Evolutionary conservation across 192 early-diverging fungal species (phyloP).

Genomic region (Coemansia sp.): DNA sequence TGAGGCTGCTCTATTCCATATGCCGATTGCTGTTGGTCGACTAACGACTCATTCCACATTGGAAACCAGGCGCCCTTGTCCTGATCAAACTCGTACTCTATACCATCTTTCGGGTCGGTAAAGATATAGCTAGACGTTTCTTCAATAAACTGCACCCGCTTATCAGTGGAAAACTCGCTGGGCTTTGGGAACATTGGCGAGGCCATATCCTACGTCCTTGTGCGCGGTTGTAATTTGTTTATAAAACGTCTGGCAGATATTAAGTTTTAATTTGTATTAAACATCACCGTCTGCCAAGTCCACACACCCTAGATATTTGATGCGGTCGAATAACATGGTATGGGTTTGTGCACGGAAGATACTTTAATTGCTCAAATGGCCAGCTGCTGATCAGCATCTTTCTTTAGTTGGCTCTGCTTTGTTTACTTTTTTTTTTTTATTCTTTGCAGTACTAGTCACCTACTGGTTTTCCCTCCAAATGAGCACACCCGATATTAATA

Average conservation of each 20-base stretch:
- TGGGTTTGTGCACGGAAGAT: not conserved
- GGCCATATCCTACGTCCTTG: slow-evolving; percentile 5
- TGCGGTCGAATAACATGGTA: not conserved
- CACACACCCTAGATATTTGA: not conserved
- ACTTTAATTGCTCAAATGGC: not conserved
- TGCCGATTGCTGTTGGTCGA: slow-evolving; percentile 50
- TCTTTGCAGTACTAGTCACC: not conserved
- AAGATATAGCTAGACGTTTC: slow-evolving; percentile 77
- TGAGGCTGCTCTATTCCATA: slow-evolving; percentile 26
- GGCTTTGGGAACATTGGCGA: slow-evolving; percentile 39
- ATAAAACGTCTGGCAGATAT: not conserved
- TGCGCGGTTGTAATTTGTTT: not conserved
- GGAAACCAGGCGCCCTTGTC: slow-evolving; percentile 87
- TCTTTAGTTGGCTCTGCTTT: too few relatives aligned
- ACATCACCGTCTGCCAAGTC: not conserved
- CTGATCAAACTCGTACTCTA: slow-evolving; percentile 84
- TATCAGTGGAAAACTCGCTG: slow-evolving; percentile 56
- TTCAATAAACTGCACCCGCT: slow-evolving; percentile 62
- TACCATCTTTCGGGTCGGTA: slow-evolving; percentile 67
- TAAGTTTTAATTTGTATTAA: not conserved
- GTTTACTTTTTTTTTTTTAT: not conserved
- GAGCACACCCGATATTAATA: not conserved
- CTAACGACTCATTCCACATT: slow-evolving; percentile 57
- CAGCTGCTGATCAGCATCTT: too few relatives aligned
- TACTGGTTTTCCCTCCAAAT: not conserved